phyloP scores from a whole-genome alignment of 495 filamentous ascomycete genomes.

The Melanomma pulvis-pyrius region DNA sequence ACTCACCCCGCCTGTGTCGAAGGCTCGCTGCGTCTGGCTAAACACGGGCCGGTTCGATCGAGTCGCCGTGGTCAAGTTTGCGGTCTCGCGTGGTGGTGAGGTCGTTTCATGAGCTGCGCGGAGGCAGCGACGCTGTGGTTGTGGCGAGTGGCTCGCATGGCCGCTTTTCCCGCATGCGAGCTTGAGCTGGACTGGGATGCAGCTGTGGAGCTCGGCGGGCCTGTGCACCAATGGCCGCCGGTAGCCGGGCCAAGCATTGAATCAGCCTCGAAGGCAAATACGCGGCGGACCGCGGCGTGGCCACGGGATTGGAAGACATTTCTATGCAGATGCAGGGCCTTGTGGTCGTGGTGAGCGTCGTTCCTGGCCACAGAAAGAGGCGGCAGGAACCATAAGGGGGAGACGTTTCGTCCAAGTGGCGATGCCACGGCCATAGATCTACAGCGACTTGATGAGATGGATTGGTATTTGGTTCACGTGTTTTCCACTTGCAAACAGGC shows the following conservation, averaged over 20 bases:
- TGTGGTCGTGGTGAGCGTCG: not conserved
- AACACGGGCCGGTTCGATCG: conserved; percentile 3
- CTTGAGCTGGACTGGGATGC: conserved; percentile 26
- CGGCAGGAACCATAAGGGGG: not conserved
- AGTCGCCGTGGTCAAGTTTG: conserved; percentile 1
- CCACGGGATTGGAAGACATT: conserved; percentile 17
- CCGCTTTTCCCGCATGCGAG: conserved; percentile 17
- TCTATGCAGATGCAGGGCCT: not conserved
- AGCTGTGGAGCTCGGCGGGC: conserved; percentile 10
- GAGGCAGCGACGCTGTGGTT: conserved; percentile 17
- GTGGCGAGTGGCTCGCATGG: conserved; percentile 23
- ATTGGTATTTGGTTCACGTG: not conserved
- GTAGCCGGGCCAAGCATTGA: conserved; percentile 30
- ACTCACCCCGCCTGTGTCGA: conserved; percentile 5
- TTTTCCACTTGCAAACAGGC: no score
- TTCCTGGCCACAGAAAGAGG: not conserved
- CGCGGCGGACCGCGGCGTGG: not conserved
- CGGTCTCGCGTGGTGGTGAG: not conserved
- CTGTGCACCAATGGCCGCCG: conserved; percentile 23
- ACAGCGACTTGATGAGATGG: not conserved
- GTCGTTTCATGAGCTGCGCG: conserved; percentile 22
- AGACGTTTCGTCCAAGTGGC: no score
- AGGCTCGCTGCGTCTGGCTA: not conserved
- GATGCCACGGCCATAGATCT: not conserved
- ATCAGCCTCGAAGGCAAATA: conserved; percentile 24